These are phyloP conservation scores for Xylaria polymorpha DNA, from an alignment of 2,329 filamentous ascomycete species.

Conservation along the genomic window DNA sequence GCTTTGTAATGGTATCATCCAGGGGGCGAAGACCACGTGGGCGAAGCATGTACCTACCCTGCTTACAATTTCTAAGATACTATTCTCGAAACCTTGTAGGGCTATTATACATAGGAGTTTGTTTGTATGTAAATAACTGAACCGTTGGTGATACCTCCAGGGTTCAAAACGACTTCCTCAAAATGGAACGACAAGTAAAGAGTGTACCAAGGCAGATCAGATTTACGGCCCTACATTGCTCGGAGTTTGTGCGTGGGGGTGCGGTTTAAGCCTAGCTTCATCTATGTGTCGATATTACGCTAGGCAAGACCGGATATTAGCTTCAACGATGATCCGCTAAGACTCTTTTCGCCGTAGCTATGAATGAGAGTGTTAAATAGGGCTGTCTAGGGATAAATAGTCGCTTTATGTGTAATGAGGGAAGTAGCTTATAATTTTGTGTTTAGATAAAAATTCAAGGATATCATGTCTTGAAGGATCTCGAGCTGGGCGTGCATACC, in stretches of 20 bases:
- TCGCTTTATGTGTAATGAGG: not conserved
- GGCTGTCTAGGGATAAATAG: not conserved
- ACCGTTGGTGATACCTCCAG: constrained; percentile 1
- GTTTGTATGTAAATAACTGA: not conserved
- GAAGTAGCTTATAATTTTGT: not conserved
- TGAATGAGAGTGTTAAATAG: not conserved
- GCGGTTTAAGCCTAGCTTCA: not conserved
- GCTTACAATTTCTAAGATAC: not conserved
- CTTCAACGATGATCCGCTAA: not conserved
- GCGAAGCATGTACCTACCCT: not conserved
- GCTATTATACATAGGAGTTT: not conserved
- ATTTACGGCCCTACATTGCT: not conserved
- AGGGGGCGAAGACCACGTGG: not conserved
- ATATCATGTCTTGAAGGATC: not conserved
- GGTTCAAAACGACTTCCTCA: not conserved
- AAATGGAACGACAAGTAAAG: not conserved
- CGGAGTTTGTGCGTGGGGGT: not conserved
- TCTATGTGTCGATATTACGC: not conserved
- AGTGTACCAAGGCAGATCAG: not conserved
- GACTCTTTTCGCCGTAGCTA: not conserved
- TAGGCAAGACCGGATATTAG: not conserved
- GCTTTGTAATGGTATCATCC: not conserved
- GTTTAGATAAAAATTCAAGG: not conserved
- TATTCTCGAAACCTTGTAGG: not conserved
- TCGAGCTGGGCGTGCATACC: not conserved